These are phyloP conservation scores for Priceomyces carsonii DNA, from an alignment of 805 yeast genomes.

Conservation along the genomic window DNA sequence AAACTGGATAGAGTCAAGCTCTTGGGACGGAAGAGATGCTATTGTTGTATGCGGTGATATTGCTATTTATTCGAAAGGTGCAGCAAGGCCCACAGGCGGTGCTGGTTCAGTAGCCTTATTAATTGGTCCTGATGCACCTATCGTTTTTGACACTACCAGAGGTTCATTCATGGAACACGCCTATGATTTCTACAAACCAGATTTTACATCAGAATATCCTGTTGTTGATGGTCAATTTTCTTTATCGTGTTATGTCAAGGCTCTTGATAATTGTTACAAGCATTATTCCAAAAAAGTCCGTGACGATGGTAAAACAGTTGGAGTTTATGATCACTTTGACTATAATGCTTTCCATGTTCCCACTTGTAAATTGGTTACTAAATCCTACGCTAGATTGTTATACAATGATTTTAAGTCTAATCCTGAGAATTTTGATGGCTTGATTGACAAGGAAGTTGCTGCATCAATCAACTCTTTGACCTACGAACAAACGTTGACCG, in stretches of 20 bases:
- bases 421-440: conserved; percentile 54
- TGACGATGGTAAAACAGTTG: conserved; percentile 54
- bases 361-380: conserved; percentile 91
- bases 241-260: conserved; percentile 88
- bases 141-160: conserved; percentile 84
- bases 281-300: conserved; percentile 73
- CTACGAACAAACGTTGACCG: conserved; percentile 78
- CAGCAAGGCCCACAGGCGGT: conserved; percentile 99
- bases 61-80: conserved; percentile 95
- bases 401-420: conserved; percentile 83
- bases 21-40: conserved; percentile 99
- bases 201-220: conserved; percentile 94
- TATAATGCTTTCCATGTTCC: conserved; percentile 98
- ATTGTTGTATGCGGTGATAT: conserved; percentile 97
- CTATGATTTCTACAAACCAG: conserved; percentile 97
- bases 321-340: conserved; percentile 72
- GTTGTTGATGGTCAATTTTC: conserved; percentile 97
- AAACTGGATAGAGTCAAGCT: conserved; percentile 93
- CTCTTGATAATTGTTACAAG: conserved; percentile 84
- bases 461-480: conserved; percentile 51
- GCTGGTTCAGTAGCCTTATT: conserved; percentile 94
- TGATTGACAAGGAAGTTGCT: conserved; percentile 51
- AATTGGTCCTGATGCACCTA: conserved; percentile 97
- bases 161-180: conserved; percentile 97
- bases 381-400: conserved; percentile 88